Conservation (phyloP, 2,329 filamentous ascomycete species). For the Colletotrichum sp. region DNA sequence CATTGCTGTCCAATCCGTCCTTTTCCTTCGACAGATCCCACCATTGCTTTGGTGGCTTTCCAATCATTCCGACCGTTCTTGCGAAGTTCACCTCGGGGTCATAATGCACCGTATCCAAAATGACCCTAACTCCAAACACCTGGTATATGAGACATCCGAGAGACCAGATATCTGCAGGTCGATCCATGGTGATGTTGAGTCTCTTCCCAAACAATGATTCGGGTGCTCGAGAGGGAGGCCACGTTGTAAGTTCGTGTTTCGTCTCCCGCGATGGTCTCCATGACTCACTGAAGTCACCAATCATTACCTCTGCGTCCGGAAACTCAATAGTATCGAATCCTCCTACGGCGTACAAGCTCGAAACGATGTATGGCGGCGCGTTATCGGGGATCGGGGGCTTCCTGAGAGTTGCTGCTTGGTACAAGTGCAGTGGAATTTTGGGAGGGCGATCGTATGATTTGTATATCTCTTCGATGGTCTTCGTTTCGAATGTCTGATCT, state of each 20-base stretch:
- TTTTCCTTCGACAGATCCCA: background rate
- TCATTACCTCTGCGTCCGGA: background rate
- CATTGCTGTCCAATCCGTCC: background rate
- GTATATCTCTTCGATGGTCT: background rate
- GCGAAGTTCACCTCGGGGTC: background rate
- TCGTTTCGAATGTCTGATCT: background rate
- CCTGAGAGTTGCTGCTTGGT: background rate
- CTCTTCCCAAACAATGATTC: background rate
- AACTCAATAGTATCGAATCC: background rate
- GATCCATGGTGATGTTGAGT: background rate
- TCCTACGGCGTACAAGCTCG: accelerated
- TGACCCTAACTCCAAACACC: background rate
- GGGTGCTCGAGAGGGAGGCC: background rate
- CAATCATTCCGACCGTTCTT: background rate
- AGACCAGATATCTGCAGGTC: background rate
- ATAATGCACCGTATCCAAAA: background rate
- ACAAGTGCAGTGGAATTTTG: background rate
- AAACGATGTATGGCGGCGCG: background rate
- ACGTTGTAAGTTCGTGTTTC: background rate
- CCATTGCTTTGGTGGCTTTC: background rate
- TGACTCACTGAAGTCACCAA: background rate
- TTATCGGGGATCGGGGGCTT: background rate
- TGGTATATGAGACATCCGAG: background rate
- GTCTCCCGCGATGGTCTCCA: background rate
- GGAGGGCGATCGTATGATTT: background rate